Conservation (phyloP, 805 yeast genomes). For the Suhomyces emberorum region DNA sequence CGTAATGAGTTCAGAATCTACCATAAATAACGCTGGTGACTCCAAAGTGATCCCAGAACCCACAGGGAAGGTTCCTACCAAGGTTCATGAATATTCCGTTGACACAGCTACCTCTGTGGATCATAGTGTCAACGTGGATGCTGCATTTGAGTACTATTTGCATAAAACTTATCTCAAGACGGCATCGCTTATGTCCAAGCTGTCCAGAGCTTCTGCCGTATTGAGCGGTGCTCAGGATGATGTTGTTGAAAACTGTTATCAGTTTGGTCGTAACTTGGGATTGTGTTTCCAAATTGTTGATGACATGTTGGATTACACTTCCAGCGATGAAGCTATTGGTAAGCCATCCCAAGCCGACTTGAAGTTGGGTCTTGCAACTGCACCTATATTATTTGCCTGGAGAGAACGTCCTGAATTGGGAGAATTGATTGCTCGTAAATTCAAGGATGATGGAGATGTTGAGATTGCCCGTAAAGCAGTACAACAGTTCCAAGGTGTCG, state of each 20-base stretch:
- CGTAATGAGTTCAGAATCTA: conserved; percentile 48
- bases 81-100: conserved; percentile 57
- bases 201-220: conserved; percentile 90
- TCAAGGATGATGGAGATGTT: conserved; percentile 77
- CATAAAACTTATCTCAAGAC: conserved; percentile 96
- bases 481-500: conserved; percentile 66
- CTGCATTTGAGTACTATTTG: conserved; percentile 92
- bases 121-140: conserved; percentile 65
- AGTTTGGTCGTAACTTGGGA: conserved; percentile 90
- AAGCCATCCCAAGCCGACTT: conserved; percentile 96
- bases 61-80: conserved; percentile 61
- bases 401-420: conserved; percentile 81
- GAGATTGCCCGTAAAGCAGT: conserved; percentile 79
- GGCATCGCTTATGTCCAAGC: conserved; percentile 90
- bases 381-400: conserved; percentile 96
- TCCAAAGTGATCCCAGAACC: conserved; percentile 48
- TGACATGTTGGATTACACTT: conserved; percentile 92
- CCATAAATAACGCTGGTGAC: conserved; percentile 48
- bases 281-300: conserved; percentile 95
- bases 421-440: conserved; percentile 77
- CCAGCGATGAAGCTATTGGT: conserved; percentile 80
- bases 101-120: conserved; percentile 39
- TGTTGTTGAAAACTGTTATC: conserved; percentile 81
- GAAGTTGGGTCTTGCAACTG: conserved; percentile 92
- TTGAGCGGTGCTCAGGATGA: conserved; percentile 76